A percentile compares a stretch with the other conserved stretches of the same genome.
Evolutionary conservation across 345 rosid genomes (phyloP).

Genomic region (Kernera saxatilis): DNA sequence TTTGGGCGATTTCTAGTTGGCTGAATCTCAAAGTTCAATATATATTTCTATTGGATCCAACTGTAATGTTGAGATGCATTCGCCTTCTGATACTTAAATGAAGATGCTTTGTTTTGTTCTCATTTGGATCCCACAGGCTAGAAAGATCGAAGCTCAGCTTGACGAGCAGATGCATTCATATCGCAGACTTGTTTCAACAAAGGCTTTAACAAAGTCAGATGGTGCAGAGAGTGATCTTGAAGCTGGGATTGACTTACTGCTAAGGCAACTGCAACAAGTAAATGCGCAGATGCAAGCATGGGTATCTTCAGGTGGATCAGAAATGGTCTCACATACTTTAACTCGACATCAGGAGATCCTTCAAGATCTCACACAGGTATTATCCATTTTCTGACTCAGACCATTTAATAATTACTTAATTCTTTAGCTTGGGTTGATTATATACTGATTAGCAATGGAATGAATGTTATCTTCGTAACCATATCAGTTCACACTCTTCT

Average conservation of each 20-base stretch:
- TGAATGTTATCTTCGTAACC: background rate
- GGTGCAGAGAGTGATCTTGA: constrained; percentile 67
- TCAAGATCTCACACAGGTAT: constrained; percentile 87
- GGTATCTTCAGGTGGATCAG: constrained; percentile 96
- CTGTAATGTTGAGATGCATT: background rate
- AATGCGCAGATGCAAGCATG: constrained; percentile 90
- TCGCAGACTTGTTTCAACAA: constrained; percentile 74
- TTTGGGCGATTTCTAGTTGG: background rate
- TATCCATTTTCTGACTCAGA: background rate
- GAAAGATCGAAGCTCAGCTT: constrained; percentile 93
- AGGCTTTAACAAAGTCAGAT: constrained; percentile 56
- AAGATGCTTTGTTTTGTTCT: background rate
- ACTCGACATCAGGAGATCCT: constrained; percentile 96
- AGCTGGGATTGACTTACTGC: constrained; percentile 60
- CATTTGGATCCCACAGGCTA: constrained; percentile 49
- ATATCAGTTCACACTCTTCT: background rate
- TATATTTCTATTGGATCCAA: background rate
- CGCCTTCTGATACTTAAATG: background rate
- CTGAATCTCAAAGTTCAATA: background rate
- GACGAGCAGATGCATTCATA: constrained; percentile 95
- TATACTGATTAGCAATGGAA: background rate
- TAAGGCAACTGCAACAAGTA: constrained; percentile 79
- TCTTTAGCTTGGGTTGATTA: background rate
- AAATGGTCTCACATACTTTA: constrained; percentile 97
- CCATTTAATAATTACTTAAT: background rate